A percentile compares a stretch with the other conserved stretches of the same genome.
phyloP scores from a whole-genome alignment of 352 stramenopile species.

The Phytophthora chlamydospora region DNA sequence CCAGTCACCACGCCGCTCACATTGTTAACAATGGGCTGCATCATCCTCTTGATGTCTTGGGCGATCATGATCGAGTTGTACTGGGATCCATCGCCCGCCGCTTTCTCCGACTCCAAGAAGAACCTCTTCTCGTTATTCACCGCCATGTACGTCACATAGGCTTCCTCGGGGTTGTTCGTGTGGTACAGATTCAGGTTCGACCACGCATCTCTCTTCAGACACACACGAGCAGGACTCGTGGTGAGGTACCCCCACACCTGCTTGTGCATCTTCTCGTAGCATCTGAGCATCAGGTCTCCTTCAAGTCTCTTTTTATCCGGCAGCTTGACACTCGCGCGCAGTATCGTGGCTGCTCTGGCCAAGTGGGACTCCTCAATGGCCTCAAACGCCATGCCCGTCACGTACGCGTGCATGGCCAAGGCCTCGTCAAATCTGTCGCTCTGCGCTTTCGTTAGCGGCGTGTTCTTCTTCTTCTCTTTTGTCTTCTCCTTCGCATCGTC shows the following conservation, averaged over 20 bases:
- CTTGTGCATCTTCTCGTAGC: slow-evolving; percentile 88
- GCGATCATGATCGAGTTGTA: slow-evolving; percentile 86
- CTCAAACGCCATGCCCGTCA: slow-evolving; percentile 82
- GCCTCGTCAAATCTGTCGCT: slow-evolving; percentile 78
- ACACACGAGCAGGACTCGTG: slow-evolving; percentile 60
- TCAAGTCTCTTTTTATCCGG: slow-evolving; percentile 79
- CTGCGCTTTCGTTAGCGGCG: slow-evolving; percentile 65
- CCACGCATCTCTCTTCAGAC: slow-evolving; percentile 82
- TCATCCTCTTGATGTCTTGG: slow-evolving; percentile 84
- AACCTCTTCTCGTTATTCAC: slow-evolving; percentile 81
- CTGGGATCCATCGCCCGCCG: slow-evolving; percentile 53
- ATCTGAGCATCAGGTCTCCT: slow-evolving; percentile 62
- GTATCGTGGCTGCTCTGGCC: slow-evolving; percentile 63
- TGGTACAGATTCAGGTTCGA: slow-evolving; percentile 83
- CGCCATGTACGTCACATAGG: slow-evolving; percentile 83
- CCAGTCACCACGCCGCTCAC: slow-evolving; percentile 80
- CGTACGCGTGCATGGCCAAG: slow-evolving; percentile 83
- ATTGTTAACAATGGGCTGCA: slow-evolving; percentile 70
- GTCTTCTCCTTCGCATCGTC: slow-evolving; percentile 40
- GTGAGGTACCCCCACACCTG: slow-evolving; percentile 82
- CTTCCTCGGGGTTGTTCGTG: slow-evolving; percentile 66
- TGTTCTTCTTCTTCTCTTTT: slow-evolving; percentile 61
- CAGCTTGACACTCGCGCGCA: slow-evolving; percentile 62
- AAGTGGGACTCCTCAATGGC: slow-evolving; percentile 75
- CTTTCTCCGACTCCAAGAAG: slow-evolving; percentile 82